phyloP scores from a whole-genome alignment of 2,329 filamentous ascomycete genomes.

The Fusarium dimerum region DNA sequence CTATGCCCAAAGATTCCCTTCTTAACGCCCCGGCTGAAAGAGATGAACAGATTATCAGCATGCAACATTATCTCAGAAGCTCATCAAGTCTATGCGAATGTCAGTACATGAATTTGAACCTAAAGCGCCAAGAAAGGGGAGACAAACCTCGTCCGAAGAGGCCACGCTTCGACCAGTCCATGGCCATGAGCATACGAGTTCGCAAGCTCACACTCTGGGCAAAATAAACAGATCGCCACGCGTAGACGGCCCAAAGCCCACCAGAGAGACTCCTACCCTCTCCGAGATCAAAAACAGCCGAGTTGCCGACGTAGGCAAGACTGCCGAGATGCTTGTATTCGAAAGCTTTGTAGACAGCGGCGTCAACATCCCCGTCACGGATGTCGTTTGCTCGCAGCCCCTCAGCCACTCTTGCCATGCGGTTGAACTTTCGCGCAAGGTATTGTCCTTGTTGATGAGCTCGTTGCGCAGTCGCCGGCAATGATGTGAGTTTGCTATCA shows the following conservation, averaged over 20 bases:
- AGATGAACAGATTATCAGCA: slow-evolving; percentile 2
- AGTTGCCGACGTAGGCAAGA: slow-evolving; percentile 94
- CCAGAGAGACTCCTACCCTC: slow-evolving; percentile 77
- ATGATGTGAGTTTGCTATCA: slow-evolving; percentile 88
- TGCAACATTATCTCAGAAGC: slow-evolving; percentile 40
- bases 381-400: slow-evolving; percentile 80
- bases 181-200: slow-evolving; percentile 84
- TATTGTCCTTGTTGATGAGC: slow-evolving; percentile 96
- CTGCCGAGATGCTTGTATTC: slow-evolving; percentile 91
- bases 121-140: not conserved
- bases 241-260: slow-evolving; percentile 88
- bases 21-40: slow-evolving; percentile 9
- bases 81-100: slow-evolving; percentile 49
- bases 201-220: slow-evolving; percentile 93
- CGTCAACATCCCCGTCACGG: slow-evolving; percentile 85
- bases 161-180: slow-evolving; percentile 98
- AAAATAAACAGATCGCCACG: slow-evolving; percentile 97
- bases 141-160: slow-evolving; percentile 89
- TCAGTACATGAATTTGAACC: slow-evolving; percentile 6
- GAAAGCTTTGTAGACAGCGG: slow-evolving; percentile 90
- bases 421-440: slow-evolving; percentile 91
- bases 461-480: slow-evolving; percentile 93
- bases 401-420: slow-evolving; percentile 74
- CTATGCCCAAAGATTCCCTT: slow-evolving; percentile 3
- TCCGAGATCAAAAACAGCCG: slow-evolving; percentile 87